These are phyloP conservation scores for Blastobotrys arbuscula DNA, from an alignment of 1,139 yeast genomes.

Conservation along the genomic window DNA sequence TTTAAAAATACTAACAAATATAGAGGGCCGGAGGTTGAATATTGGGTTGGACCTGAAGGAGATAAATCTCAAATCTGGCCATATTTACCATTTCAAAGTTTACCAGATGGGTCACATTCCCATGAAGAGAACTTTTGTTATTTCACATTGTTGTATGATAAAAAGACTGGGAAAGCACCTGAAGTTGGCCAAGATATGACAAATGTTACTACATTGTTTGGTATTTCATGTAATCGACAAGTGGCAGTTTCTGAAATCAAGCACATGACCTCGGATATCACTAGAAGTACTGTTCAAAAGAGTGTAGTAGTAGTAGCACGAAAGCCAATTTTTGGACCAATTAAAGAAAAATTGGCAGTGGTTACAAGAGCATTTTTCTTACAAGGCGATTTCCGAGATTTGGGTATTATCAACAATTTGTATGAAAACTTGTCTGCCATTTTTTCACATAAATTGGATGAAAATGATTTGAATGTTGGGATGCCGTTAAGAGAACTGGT, in stretches of 20 bases:
- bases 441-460: constrained; percentile 39
- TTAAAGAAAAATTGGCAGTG: constrained; percentile 83
- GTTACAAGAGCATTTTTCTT: constrained; percentile 82
- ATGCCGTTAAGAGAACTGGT: constrained; percentile 65
- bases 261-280: constrained; percentile 58
- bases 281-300: constrained; percentile 87
- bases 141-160: constrained; percentile 79
- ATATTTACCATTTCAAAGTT: constrained; percentile 86
- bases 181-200: constrained; percentile 39
- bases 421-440: constrained; percentile 62
- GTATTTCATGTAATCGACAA: constrained; percentile 90
- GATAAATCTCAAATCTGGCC: constrained; percentile 61
- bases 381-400: constrained; percentile 72
- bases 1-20: background rate
- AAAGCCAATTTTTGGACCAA: constrained; percentile 78
- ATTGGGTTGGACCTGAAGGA: constrained; percentile 71
- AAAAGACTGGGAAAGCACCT: constrained; percentile 43
- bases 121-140: constrained; percentile 92
- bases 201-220: constrained; percentile 70
- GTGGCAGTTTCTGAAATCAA: constrained; percentile 58
- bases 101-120: constrained; percentile 92
- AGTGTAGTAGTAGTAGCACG: constrained; percentile 83
- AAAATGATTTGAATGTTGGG: constrained; percentile 65
- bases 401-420: constrained; percentile 58
- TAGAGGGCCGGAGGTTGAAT: constrained; percentile 92